Percentiles rank a stretch among this genome's conserved stretches.
Evolutionary conservation across 345 rosid species (phyloP).

Genomic region (Eutrema japonicum): DNA sequence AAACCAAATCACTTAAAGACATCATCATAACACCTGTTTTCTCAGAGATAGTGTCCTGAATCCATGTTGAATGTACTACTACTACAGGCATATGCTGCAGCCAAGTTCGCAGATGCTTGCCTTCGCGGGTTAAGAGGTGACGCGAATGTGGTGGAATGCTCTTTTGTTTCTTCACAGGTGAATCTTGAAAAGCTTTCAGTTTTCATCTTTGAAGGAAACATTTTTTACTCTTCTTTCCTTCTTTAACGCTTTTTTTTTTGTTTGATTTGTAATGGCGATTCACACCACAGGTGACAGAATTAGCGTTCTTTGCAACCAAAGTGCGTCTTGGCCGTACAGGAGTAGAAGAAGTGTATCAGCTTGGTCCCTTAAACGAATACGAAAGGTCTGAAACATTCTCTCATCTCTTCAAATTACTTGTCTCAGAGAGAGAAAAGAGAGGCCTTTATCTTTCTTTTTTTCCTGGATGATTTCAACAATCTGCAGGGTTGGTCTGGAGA

Average conservation of each 20-base stretch:
- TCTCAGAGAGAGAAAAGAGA: background rate
- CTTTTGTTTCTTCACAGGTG: slow-evolving; percentile 74
- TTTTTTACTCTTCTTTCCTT: slow-evolving; percentile 1
- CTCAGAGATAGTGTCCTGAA: background rate
- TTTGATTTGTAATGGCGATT: slow-evolving; percentile 13
- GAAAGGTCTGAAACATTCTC: slow-evolving; percentile 54
- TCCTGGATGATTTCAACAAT: background rate
- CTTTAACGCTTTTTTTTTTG: background rate
- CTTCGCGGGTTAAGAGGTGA: slow-evolving; percentile 82
- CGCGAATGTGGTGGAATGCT: slow-evolving; percentile 62
- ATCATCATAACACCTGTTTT: background rate
- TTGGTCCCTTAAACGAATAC: slow-evolving; percentile 72
- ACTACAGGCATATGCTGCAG: slow-evolving; percentile 80
- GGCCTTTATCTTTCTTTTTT: background rate
- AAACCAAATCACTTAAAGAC: slow-evolving; percentile 14
- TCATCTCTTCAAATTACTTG: slow-evolving; percentile 4
- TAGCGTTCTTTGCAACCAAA: slow-evolving; percentile 80
- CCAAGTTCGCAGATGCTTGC: slow-evolving; percentile 83
- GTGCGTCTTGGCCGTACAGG: slow-evolving; percentile 76
- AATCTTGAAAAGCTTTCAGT: slow-evolving; percentile 12
- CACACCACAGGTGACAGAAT: slow-evolving; percentile 64
- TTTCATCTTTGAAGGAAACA: background rate
- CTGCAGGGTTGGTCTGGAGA: slow-evolving; percentile 68
- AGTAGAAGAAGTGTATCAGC: slow-evolving; percentile 67
- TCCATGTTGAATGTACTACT: slow-evolving; percentile 1